Base-by-base conservation (phyloP, 192 early-diverging fungal species). In the Coemansia sp. region DNA sequence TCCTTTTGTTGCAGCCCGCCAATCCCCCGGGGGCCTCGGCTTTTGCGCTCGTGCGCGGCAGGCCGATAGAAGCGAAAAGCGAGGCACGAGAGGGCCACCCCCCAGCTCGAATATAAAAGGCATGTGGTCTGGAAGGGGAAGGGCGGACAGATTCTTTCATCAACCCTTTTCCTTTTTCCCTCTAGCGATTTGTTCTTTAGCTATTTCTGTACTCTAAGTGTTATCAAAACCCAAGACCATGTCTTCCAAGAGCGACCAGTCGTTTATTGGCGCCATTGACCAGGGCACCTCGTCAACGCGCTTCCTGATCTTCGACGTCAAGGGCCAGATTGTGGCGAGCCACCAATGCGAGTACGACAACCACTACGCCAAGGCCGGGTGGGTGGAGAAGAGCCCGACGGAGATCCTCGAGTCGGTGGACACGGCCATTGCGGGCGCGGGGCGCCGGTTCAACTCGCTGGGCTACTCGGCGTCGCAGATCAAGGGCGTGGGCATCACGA, bases 241-340 rank as follows among this genome's bases (percentile, higher is more conserved):
- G 73, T 19, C 45, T 47, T 69, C 72, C 58, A 64, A 64, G 62
- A 54, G 57, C 60, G 67, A 68, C 44, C 45, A 73, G 51, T 45
- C 62, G 19, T 90, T 83, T 63, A 70, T 92, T 32, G 93, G 89
- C 19, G 81, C 93, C 60, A 94, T 97, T 57, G 95, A 97, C 82
- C 92, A 97, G 80, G 95, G 95, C 60, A 97, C 95, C 14, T 87
- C 88, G 25, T 91, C 89, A 42, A 85, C 95, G 30, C 89, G 95
- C 22, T 95, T 97, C 73, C 85, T 97, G 25, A 85, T 97, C 59
- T 95, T 97, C 72, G 87, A 95, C 75, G 60, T 77, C 46, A 81
- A 77, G 11, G 92, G 90, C 44, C 64, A 76, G 47, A 80, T 92
- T 14, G 86, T 93, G 11, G 79, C 84, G 19, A 81, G 81, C 29